Conservation (phyloP, 129 eudicot species). For the Pulicaria dysenterica region DNA sequence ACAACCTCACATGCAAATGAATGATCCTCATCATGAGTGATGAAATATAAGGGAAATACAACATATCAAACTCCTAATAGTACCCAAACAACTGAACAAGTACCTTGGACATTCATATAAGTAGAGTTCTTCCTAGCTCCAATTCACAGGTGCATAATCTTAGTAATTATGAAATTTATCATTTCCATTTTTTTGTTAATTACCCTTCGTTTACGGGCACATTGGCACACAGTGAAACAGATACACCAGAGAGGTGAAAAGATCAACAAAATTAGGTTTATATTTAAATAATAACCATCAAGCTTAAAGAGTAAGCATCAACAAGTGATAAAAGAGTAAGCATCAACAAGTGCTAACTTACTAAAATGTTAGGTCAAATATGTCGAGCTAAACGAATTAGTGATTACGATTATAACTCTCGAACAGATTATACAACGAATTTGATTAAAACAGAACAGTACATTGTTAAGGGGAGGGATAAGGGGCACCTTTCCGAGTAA, state of each 20-base stretch:
- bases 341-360: slow-evolving; percentile 25
- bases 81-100: no score
- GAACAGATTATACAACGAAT: background rate
- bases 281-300: slow-evolving; percentile 4
- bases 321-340: background rate
- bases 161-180: background rate
- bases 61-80: no score
- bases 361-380: slow-evolving; percentile 14
- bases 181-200: background rate
- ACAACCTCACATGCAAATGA: no score
- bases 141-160: background rate
- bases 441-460: background rate
- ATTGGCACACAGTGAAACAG: background rate
- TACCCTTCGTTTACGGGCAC: background rate
- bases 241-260: background rate
- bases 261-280: slow-evolving; percentile 20
- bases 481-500: slow-evolving; percentile 8
- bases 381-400: slow-evolving; percentile 3
- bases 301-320: background rate
- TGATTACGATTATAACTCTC: background rate
- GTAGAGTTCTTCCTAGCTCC: no score
- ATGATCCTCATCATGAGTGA: no score
- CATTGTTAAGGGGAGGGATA: background rate
- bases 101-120: no score
- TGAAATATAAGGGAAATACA: no score